These are phyloP conservation scores for Mesembryanthemum crystallinum DNA, from an alignment of 148 eudicot species.

Conservation along the genomic window DNA sequence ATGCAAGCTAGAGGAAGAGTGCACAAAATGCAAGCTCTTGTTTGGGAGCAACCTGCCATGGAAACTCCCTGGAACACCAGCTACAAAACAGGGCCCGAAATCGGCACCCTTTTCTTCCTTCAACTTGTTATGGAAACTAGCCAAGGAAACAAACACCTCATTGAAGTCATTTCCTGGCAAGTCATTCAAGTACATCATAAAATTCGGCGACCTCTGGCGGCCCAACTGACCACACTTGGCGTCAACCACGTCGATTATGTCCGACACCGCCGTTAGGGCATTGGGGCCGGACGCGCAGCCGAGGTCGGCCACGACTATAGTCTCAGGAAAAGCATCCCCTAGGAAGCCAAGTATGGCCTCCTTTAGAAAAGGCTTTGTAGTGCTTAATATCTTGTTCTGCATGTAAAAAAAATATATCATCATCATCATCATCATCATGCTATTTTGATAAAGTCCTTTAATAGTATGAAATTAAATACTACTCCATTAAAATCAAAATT, in stretches of 20 bases:
- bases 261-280: constrained; percentile 29
- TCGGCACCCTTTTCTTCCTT: constrained; percentile 30
- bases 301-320: constrained; percentile 55
- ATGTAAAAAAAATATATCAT: not conserved
- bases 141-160: constrained; percentile 34
- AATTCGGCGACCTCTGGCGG: constrained; percentile 29
- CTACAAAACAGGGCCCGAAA: constrained; percentile 39
- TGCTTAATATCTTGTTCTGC: constrained; percentile 50
- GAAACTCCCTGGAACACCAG: constrained; percentile 55
- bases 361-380: constrained; percentile 36
- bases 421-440: no score
- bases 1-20: constrained; percentile 78
- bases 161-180: constrained; percentile 76
- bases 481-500: no score
- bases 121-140: constrained; percentile 30
- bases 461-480: no score
- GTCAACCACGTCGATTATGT: constrained; percentile 31
- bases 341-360: constrained; percentile 40
- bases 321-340: not conserved
- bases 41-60: constrained; percentile 58
- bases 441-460: no score
- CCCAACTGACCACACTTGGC: constrained; percentile 8
- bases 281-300: constrained; percentile 76
- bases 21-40: constrained; percentile 54
- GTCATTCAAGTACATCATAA: constrained; percentile 57